Conservation (phyloP, 2,329 filamentous ascomycete genomes). For the Plectosphaerella plurivora region DNA sequence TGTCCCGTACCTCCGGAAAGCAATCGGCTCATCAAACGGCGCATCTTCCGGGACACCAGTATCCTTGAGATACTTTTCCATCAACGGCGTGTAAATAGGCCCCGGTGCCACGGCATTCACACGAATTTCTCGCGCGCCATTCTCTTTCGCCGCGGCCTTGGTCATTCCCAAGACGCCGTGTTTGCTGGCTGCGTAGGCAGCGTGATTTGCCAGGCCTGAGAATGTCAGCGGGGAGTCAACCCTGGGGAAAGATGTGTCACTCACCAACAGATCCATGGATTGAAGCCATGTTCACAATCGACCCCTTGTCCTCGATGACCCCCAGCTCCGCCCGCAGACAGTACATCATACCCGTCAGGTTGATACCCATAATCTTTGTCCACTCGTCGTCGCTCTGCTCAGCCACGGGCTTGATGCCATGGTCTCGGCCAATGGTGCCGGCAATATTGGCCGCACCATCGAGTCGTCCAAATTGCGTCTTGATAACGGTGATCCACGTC, state of each 20-base stretch:
- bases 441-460: conserved; percentile 43
- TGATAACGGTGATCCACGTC: conserved; percentile 31
- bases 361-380: conserved; percentile 30
- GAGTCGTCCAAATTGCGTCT: conserved; percentile 36
- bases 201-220: conserved; percentile 21
- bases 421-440: conserved; percentile 38
- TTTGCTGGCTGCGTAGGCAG: conserved; percentile 30
- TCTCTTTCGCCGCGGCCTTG: conserved; percentile 27
- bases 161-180: conserved; percentile 28
- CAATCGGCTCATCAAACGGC: conserved; percentile 35
- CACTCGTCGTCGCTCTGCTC: conserved; percentile 39
- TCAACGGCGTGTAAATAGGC: conserved; percentile 44
- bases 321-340: conserved; percentile 30
- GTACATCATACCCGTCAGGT: conserved; percentile 34
- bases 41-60: conserved; percentile 23
- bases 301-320: conserved; percentile 36
- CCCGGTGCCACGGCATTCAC: conserved; percentile 39
- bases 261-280: conserved; percentile 30
- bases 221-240: conserved; percentile 17
- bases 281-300: conserved; percentile 45
- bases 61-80: conserved; percentile 30
- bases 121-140: conserved; percentile 34
- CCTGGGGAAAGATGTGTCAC: conserved; percentile 2
- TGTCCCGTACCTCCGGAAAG: conserved; percentile 38
- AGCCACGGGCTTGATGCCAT: conserved; percentile 31